Conservation (phyloP, 2,329 filamentous ascomycete species). For the Tolypocladium guangdongense region DNA sequence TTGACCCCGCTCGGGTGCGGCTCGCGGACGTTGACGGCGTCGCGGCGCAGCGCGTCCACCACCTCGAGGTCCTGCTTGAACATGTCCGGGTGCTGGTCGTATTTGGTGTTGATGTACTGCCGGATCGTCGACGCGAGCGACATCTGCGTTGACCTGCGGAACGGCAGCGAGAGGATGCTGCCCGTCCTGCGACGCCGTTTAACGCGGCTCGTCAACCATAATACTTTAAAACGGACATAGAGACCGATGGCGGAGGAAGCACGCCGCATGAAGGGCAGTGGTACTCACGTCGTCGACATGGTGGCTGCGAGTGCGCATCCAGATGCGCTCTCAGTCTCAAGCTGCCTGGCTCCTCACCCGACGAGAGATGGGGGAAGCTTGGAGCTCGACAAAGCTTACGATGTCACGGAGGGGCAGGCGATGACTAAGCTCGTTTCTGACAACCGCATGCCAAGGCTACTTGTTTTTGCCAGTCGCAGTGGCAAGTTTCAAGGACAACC, state of each 20-base stretch:
- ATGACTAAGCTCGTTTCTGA: background rate
- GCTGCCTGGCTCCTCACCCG: background rate
- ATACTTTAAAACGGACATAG: background rate
- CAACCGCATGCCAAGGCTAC: too few relatives aligned
- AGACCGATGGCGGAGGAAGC: background rate
- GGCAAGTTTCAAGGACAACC: too few relatives aligned
- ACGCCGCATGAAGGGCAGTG: background rate
- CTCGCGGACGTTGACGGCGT: slow-evolving; percentile 83
- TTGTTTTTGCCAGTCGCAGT: too few relatives aligned
- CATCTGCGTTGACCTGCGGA: slow-evolving; percentile 72
- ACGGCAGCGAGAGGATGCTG: slow-evolving; percentile 70
- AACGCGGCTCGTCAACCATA: background rate
- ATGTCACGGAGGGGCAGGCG: background rate
- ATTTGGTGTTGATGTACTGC: slow-evolving; percentile 94
- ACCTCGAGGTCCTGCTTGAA: slow-evolving; percentile 77
- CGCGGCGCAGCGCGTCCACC: slow-evolving; percentile 71
- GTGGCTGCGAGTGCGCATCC: background rate
- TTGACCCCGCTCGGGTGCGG: slow-evolving; percentile 76
- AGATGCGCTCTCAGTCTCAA: background rate
- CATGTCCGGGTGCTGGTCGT: slow-evolving; percentile 98
- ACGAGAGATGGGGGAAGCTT: background rate
- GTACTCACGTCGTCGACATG: background rate
- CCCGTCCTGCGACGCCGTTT: slow-evolving; percentile 13
- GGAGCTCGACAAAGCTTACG: background rate
- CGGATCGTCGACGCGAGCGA: slow-evolving; percentile 75